These are phyloP conservation scores for Neonectria neomacrospora DNA, from an alignment of 2,329 filamentous ascomycete species.

Conservation along the genomic window DNA sequence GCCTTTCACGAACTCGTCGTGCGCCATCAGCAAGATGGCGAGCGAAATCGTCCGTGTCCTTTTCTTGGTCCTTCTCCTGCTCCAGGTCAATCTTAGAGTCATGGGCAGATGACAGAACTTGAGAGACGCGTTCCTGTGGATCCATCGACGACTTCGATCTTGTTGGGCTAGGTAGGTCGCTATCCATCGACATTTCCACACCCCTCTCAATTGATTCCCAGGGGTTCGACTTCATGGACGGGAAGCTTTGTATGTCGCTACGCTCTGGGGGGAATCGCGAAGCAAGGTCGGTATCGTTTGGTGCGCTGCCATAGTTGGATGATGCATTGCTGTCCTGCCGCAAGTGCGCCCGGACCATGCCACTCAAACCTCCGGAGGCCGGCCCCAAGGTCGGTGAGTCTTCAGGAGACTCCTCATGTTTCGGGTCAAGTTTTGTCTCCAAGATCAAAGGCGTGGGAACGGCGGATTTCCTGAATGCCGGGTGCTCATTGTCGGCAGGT, in stretches of 20 bases:
- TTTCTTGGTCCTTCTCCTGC: conserved; percentile 66
- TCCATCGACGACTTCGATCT: conserved; percentile 37
- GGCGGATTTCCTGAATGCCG: conserved; percentile 61
- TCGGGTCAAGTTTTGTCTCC: conserved; percentile 25
- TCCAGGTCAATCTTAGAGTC: conserved; percentile 48
- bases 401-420: conserved; percentile 35
- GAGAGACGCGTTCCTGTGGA: conserved; percentile 11
- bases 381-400: conserved; percentile 88
- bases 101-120: conserved; percentile 13
- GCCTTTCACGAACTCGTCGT: conserved; percentile 76
- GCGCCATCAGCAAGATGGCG: conserved; percentile 77
- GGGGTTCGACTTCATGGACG: conserved; percentile 52
- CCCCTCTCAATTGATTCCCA: conserved; percentile 55
- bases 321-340: conserved; percentile 84
- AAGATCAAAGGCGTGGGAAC: conserved; percentile 57
- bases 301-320: conserved; percentile 73
- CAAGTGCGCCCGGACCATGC: conserved; percentile 85
- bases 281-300: conserved; percentile 48
- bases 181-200: conserved; percentile 42
- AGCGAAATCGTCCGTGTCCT: conserved; percentile 72
- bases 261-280: conserved; percentile 51
- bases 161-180: conserved; percentile 37
- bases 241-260: conserved; percentile 38
- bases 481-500: conserved; percentile 65
- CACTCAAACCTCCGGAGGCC: conserved; percentile 72